Conservation (phyloP, 768 basidiomycete species). For the Termitomyces sp. region DNA sequence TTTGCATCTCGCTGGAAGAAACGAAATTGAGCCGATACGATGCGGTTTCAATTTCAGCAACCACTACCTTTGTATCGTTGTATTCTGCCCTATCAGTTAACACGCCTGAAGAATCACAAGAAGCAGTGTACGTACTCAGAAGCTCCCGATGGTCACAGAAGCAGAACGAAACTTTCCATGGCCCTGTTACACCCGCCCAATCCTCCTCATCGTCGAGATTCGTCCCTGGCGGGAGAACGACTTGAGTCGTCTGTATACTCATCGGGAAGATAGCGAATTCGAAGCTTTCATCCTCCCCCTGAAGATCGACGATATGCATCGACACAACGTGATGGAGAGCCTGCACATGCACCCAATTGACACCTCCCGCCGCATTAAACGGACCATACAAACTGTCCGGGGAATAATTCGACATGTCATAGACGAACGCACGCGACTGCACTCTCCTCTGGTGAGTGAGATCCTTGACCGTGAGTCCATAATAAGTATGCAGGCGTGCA, state of each 20-base stretch:
- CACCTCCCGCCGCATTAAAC: conserved; percentile 37
- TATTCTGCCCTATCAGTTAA: conserved; percentile 20
- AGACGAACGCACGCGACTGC: conserved; percentile 49
- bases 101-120: background rate
- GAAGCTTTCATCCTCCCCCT: conserved; percentile 25
- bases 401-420: conserved; percentile 54
- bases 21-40: background rate
- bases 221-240: conserved; percentile 32
- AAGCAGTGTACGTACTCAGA: conserved; percentile 39
- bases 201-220: conserved; percentile 34
- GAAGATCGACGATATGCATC: conserved; percentile 41
- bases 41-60: background rate
- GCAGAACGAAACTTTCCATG: conserved; percentile 60
- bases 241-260: conserved; percentile 50
- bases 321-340: conserved; percentile 51
- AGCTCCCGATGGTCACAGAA: conserved; percentile 67
- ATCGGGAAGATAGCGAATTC: conserved; percentile 37
- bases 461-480: conserved; percentile 48
- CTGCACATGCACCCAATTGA: conserved; percentile 59
- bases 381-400: conserved; percentile 51
- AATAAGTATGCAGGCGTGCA: conserved; percentile 48
- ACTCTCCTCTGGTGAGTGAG: conserved; percentile 23
- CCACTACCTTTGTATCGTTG: conserved; percentile 32
- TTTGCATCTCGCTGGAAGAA: conserved; percentile 22
- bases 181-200: conserved; percentile 55